phyloP scores from a whole-genome alignment of 768 basidiomycete genomes.

The Lactarius sp. region DNA sequence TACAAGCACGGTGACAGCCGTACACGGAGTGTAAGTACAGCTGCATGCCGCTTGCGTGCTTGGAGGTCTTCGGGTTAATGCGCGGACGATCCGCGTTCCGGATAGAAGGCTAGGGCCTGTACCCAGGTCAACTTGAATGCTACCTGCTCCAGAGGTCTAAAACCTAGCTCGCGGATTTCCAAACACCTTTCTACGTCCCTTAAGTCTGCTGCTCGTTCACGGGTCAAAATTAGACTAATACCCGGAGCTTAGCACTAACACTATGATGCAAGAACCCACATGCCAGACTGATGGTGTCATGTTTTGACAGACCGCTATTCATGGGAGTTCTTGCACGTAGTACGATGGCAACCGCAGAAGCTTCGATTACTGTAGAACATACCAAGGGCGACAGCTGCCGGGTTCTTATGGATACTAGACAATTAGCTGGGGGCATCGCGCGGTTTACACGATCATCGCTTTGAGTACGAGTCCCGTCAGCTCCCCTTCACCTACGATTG shows the following conservation, averaged over 20 bases:
- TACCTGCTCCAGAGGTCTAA: background rate
- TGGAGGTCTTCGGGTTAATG: background rate
- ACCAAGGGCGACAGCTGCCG: background rate
- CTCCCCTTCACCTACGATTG: conserved; percentile 36
- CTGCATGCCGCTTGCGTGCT: background rate
- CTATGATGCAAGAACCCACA: background rate
- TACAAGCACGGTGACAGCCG: too few relatives aligned
- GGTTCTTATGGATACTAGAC: background rate
- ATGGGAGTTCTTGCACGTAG: background rate
- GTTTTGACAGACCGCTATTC: background rate
- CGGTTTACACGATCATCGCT: background rate
- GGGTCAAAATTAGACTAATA: background rate
- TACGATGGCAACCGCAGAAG: background rate
- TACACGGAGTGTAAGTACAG: background rate
- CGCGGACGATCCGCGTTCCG: background rate
- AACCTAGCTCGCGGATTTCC: background rate
- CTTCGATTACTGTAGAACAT: background rate
- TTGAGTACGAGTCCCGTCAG: background rate
- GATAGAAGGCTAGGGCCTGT: background rate
- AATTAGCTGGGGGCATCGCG: background rate
- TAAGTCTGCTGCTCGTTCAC: background rate
- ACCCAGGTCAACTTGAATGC: background rate
- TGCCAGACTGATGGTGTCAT: background rate
- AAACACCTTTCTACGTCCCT: background rate
- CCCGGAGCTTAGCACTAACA: background rate